Base-by-base conservation (phyloP, 75 land plant genomes). In the Azolla pinnata region DNA sequence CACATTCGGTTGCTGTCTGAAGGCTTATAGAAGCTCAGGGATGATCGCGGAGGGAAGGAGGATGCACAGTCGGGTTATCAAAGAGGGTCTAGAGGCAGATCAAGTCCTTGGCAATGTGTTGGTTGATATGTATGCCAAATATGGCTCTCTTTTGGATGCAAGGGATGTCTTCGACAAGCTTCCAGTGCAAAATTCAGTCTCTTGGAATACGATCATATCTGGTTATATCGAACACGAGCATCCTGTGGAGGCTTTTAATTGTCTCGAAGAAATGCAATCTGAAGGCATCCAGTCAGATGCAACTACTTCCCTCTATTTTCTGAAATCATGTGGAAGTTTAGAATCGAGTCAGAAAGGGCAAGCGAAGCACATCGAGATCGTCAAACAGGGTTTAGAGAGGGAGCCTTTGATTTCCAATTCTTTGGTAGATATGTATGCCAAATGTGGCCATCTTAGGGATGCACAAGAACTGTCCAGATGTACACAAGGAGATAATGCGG, bases 201-300 rank as follows among this genome's bases (percentile, higher is more conserved):
- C 84, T 0, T 79, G 81, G 86, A 86, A 76, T 59, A 67, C 86
- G 24, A 82, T 86, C 25, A 82, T 86, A 42, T 79, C 81, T 8
- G 89, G 89, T 7, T 85, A 61, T 63, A 55, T 77, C 14, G 26
- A 57, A 20, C 59, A 68, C 18, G 71, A 74, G 40, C 57, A 63
- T 32, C 67, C 69, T 53, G 81, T 75, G 44, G 81, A 75, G 29
- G 78, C 87, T 33, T 78, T 81, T 18, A 59, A 47, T 18, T 59
- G 67, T 53, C 77, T 84, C 57, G 56, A 62, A 18, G 12, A 33
- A 14, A 77, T 84, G 83, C 30, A 77, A 45, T 65, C 63, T 19
- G 31, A 29, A 51, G 81, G 83, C 23, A 9, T 77, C 17, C 44
- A 49, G 21, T 83, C 87, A 2, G 81, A 80, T 67, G 68, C 72